Conservation (phyloP, 2,329 filamentous ascomycete genomes). For the Botrytis pseudocinerea region DNA sequence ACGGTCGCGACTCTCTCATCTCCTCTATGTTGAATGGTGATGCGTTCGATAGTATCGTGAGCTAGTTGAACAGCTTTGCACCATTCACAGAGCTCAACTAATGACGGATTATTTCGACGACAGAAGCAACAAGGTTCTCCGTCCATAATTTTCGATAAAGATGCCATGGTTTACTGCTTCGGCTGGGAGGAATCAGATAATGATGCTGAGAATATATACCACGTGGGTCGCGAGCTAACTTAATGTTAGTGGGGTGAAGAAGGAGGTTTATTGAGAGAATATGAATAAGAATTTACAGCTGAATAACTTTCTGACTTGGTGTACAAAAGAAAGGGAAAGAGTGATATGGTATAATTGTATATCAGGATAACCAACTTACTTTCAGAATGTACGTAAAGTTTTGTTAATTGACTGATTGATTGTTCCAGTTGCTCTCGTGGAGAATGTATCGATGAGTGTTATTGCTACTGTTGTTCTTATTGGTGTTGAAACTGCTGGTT, state of each 20-base stretch:
- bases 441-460: not conserved
- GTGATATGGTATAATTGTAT: not conserved
- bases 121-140: not conserved
- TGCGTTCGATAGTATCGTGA: not conserved
- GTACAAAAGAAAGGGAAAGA: not conserved
- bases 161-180: not conserved
- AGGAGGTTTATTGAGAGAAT: not conserved
- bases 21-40: not conserved
- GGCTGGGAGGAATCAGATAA: not conserved
- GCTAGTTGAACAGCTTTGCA: not conserved
- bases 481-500: not conserved
- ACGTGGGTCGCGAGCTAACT: not conserved
- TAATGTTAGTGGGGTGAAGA: not conserved
- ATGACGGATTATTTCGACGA: not conserved
- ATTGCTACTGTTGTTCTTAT: too few relatives aligned
- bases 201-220: not conserved
- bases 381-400: not conserved
- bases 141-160: not conserved
- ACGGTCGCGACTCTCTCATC: not conserved
- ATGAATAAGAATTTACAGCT: not conserved
- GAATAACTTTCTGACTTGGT: not conserved
- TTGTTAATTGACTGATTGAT: not conserved
- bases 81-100: rapidly evolving
- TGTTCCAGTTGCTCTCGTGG: not conserved
- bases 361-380: not conserved